A percentile compares a stretch with the other conserved stretches of the same genome.
These are phyloP conservation scores for Phytophthora pseudosyringae DNA, from an alignment of 352 stramenopile genomes.

Conservation along the genomic window DNA sequence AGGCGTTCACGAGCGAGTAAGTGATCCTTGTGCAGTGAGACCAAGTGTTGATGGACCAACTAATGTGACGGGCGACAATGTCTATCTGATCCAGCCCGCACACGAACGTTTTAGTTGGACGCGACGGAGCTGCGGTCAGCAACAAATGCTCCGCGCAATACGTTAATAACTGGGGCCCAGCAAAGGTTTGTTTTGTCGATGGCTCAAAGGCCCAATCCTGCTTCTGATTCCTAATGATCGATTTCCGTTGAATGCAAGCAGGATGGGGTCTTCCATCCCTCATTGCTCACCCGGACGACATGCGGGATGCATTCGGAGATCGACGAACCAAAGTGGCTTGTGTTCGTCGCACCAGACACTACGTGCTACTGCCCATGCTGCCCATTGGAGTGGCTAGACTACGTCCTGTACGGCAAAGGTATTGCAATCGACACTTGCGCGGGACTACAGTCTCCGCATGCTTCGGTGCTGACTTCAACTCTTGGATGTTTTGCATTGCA, in stretches of 20 bases:
- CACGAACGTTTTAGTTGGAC: conserved; percentile 80
- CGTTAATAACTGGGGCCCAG: conserved; percentile 71
- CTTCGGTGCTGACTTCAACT: not conserved
- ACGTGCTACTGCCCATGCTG: conserved; percentile 87
- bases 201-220: no score
- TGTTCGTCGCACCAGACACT: conserved; percentile 47
- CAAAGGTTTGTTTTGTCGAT: conserved; percentile 37
- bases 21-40: conserved; percentile 1
- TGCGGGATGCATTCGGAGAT: conserved; percentile 40
- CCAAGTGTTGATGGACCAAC: not conserved
- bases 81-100: conserved; percentile 52
- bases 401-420: conserved; percentile 77
- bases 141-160: conserved; percentile 79
- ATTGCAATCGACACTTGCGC: not conserved
- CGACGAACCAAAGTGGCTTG: conserved; percentile 27
- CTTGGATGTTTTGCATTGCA: conserved; percentile 11
- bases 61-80: not conserved
- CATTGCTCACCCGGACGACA: conserved; percentile 54
- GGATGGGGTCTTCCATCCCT: conserved; percentile 64
- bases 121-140: conserved; percentile 75
- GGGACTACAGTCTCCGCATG: not conserved
- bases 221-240: not conserved
- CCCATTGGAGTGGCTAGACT: conserved; percentile 84
- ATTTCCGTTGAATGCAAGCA: conserved; percentile 25
- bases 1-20: conserved; percentile 86